Evolutionary conservation across 2,329 filamentous ascomycete genomes (phyloP).

Genomic region (Penicillium crustosum): DNA sequence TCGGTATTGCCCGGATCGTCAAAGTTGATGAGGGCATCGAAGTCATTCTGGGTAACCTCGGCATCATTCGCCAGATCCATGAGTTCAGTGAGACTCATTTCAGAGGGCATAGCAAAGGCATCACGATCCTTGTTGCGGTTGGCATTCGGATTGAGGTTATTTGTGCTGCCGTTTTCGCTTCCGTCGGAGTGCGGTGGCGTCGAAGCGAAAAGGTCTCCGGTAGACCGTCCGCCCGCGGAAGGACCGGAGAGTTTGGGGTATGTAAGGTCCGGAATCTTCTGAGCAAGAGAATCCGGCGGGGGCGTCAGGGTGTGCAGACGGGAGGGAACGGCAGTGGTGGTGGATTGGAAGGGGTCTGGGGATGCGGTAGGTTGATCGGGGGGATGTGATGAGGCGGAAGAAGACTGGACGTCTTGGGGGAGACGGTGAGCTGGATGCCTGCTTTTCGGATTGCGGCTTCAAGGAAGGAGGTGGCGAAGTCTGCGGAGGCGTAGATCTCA

Average conservation of each 20-base stretch:
- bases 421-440: constrained; percentile 67
- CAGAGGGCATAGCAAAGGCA: constrained; percentile 33
- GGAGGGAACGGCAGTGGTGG: constrained; percentile 8
- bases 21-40: constrained; percentile 49
- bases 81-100: constrained; percentile 42
- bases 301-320: constrained; percentile 40
- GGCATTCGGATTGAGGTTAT: constrained; percentile 36
- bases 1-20: constrained; percentile 41
- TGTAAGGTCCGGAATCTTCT: constrained; percentile 42
- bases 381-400: constrained; percentile 14
- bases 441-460: constrained; percentile 87
- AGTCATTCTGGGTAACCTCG: constrained; percentile 47
- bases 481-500: constrained; percentile 89
- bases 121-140: constrained; percentile 22
- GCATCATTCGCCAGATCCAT: constrained; percentile 48
- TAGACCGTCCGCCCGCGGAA: constrained; percentile 19
- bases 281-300: constrained; percentile 42
- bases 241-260: constrained; percentile 30
- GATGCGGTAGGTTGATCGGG: constrained; percentile 14
- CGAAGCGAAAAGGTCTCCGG: constrained; percentile 39
- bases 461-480: constrained; percentile 93
- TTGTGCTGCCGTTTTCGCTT: constrained; percentile 45
- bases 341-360: constrained; percentile 18
- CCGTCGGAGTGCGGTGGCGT: constrained; percentile 45
- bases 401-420: constrained; percentile 33